A percentile compares a stretch with the other conserved stretches of the same genome.
Conservation (phyloP, 371 early-diverging fungal genomes). For the Rhizopus delemar region DNA sequence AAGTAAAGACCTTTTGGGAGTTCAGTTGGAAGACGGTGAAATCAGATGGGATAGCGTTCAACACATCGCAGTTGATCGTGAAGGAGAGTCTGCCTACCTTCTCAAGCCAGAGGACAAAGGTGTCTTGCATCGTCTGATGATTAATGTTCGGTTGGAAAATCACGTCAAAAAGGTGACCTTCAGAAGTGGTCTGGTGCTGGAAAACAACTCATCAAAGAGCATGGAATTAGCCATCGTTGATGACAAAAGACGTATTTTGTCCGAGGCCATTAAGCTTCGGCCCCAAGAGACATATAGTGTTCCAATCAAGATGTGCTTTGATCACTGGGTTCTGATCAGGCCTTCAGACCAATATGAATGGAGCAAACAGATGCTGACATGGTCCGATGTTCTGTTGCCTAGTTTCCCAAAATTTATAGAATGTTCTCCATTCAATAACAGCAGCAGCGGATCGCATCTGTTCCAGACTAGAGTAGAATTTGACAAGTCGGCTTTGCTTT, state of each 20-base stretch:
- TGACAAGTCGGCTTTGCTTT: constrained; percentile 34
- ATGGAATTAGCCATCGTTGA: constrained; percentile 65
- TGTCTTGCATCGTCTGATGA: constrained; percentile 68
- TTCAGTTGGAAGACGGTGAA: constrained; percentile 60
- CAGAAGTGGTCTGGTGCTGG: constrained; percentile 67
- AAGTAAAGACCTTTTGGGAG: constrained; percentile 62
- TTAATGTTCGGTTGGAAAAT: constrained; percentile 71
- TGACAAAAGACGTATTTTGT: constrained; percentile 27
- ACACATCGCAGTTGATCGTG: constrained; percentile 75
- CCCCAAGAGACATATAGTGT: constrained; percentile 63
- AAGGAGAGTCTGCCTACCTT: constrained; percentile 63
- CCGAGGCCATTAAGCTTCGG: constrained; percentile 25
- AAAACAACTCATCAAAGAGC: constrained; percentile 61
- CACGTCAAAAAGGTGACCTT: constrained; percentile 81
- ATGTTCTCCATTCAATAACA: constrained; percentile 31
- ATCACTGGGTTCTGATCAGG: constrained; percentile 61
- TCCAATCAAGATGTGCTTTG: constrained; percentile 67
- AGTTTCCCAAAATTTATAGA: constrained; percentile 30
- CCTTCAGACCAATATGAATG: constrained; percentile 72
- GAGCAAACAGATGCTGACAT: constrained; percentile 65
- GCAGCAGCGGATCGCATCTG: constrained; percentile 12
- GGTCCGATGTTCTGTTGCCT: constrained; percentile 63
- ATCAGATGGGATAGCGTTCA: constrained; percentile 73
- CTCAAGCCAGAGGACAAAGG: constrained; percentile 66
- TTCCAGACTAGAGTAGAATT: constrained; percentile 33